Evolutionary conservation across 106 monocot genomes (phyloP), one percentile per base, ranked within the genome.

Genomic region (Dioscorea zingiberensis): DNA sequence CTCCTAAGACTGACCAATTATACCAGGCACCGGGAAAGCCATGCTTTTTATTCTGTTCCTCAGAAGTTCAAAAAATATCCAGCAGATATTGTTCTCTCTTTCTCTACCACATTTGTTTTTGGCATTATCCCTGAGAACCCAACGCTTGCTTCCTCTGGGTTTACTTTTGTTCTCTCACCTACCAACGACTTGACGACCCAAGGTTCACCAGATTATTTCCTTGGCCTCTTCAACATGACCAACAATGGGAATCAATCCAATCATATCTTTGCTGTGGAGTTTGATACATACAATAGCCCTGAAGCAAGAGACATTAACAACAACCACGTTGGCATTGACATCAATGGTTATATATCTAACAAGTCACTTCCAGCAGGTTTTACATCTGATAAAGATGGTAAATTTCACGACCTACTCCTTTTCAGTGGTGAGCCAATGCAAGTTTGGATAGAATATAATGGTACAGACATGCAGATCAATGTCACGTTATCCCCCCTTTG

Each of bases 391-490:
- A 12, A 38, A 1, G 17, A 32, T 62, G 32, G 32, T 23, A 19
- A 21, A 3, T 47, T 64, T 45, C 18, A 64, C 47, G 47, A 64
- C 23, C 47, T 64, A 1, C 25, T 22, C 47, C 65, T 77, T 17
- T 53, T 38, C 2, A 77, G 77, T 45, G 77, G 71, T 30, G 3
- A 71, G 12, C 59, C 77, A 6, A 71, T 77, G 64, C 70, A 71
- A 60, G 57, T 70, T 11, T 71, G 77, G 77, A 45, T 71, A 60
- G 77, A 71, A 13, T 71, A 65, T 54, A 66, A 71, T 49, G 65
- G 65, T 1, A 15, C 30, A n/a, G 45, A 49, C 1, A 49, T 65
- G 59, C 25, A 66, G 18, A 28, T 77, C 25, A 60, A 71, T 60
- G 77, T 71, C 7, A 65, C 71, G 3, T 11, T 77, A 54, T 58